Percentiles rank a stretch among this genome's conserved stretches.
Conservation (phyloP, 192 early-diverging fungal genomes). For the Piromyces sp. region DNA sequence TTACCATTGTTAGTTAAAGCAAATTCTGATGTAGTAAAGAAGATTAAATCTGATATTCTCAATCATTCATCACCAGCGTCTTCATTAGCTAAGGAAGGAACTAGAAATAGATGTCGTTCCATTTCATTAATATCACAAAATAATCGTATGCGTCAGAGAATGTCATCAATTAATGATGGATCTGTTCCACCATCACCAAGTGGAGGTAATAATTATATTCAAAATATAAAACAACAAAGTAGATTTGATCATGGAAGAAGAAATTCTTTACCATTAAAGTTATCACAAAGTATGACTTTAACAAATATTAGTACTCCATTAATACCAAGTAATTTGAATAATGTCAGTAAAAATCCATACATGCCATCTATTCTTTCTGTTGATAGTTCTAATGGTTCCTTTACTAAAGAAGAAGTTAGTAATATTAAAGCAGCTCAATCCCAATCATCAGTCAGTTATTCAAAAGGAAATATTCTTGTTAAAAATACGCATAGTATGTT, state of each 20-base stretch:
- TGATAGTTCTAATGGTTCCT: neutral
- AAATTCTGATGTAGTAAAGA: constrained; percentile 68
- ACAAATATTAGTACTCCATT: neutral
- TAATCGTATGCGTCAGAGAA: neutral
- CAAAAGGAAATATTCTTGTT: no score
- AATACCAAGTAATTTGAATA: neutral
- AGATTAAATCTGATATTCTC: constrained; percentile 46
- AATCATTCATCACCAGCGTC: neutral
- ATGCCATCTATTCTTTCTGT: neutral
- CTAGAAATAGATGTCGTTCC: neutral
- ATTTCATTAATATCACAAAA: neutral
- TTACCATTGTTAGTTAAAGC: constrained; percentile 72
- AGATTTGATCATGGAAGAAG: neutral
- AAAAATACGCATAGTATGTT: no score
- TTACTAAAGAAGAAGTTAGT: neutral
- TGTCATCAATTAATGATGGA: neutral
- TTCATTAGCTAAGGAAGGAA: neutral
- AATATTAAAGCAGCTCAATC: neutral
- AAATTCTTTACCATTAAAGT: neutral
- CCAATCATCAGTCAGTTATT: no score
- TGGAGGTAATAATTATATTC: neutral
- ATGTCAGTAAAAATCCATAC: neutral
- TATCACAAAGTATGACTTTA: neutral
- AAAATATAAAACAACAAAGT: neutral
- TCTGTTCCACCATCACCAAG: neutral